These are phyloP conservation scores for Pisolithus marmoratus DNA, from an alignment of 768 basidiomycete species.

Conservation along the genomic window DNA sequence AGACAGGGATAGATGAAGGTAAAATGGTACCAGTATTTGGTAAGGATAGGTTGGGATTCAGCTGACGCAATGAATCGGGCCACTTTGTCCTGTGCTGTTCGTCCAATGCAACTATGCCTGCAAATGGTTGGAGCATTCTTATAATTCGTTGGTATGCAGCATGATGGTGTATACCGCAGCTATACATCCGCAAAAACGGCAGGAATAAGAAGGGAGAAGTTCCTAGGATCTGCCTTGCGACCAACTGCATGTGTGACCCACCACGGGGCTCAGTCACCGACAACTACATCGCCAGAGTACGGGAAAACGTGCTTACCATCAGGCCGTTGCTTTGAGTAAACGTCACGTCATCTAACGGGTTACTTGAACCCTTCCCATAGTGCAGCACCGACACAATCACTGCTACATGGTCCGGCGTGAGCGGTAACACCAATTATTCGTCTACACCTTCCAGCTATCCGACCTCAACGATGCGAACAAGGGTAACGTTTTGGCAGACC, in stretches of 20 bases:
- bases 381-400: conserved; percentile 65
- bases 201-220: conserved; percentile 64
- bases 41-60: too few species aligned
- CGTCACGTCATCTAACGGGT: conserved; percentile 62
- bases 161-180: conserved; percentile 67
- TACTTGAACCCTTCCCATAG: conserved; percentile 66
- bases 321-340: conserved; percentile 66
- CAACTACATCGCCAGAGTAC: not conserved
- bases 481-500: conserved; percentile 29
- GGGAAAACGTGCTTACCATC: conserved; percentile 38
- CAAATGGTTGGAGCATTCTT: conserved; percentile 9
- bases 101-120: not conserved
- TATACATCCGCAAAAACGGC: conserved; percentile 60
- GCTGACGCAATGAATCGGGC: too few species aligned
- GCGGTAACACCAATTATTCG: conserved; percentile 25
- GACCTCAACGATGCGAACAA: conserved; percentile 38
- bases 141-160: conserved; percentile 36
- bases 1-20: too few species aligned
- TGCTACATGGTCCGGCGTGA: conserved; percentile 48
- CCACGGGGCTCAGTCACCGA: not conserved
- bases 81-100: not conserved
- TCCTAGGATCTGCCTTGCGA: conserved; percentile 42
- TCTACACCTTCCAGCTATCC: conserved; percentile 20
- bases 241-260: conserved; percentile 29
- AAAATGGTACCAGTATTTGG: conserved; percentile 16